Evolutionary conservation across 495 filamentous ascomycete genomes (phyloP).

Genomic region (Glonium stellatum): DNA sequence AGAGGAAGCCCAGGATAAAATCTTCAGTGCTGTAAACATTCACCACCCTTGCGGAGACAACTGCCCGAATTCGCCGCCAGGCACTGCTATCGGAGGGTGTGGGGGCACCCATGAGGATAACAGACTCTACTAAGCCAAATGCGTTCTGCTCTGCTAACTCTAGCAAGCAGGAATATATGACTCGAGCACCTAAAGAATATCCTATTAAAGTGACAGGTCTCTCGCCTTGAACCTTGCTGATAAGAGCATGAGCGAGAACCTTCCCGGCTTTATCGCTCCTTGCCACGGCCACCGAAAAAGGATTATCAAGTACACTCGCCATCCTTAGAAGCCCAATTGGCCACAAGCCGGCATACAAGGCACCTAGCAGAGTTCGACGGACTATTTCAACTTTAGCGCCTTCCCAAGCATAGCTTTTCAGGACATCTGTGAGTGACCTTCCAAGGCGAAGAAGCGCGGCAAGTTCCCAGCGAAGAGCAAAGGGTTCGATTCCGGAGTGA

Average conservation of each 20-base stretch:
- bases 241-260: constrained; percentile 29
- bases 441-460: constrained; percentile 29
- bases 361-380: constrained; percentile 25
- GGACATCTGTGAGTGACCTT: constrained; percentile 25
- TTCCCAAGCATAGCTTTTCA: constrained; percentile 29
- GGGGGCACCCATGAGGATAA: constrained; percentile 26
- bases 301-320: constrained; percentile 28
- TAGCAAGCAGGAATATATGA: constrained; percentile 27
- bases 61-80: constrained; percentile 50
- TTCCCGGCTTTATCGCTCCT: constrained; percentile 31
- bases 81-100: constrained; percentile 37
- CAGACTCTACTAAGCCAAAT: constrained; percentile 30
- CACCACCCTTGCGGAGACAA: constrained; percentile 50
- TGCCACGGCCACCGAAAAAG: constrained; percentile 27
- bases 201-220: constrained; percentile 28
- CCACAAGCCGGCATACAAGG: constrained; percentile 28
- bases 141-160: constrained; percentile 28
- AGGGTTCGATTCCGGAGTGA: constrained; percentile 24
- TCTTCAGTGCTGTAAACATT: constrained; percentile 57
- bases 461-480: constrained; percentile 30
- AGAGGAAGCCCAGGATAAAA: constrained; percentile 54
- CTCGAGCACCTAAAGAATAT: constrained; percentile 30
- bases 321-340: constrained; percentile 26
- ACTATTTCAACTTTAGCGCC: constrained; percentile 23
- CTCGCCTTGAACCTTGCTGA: constrained; percentile 27